Evolutionary conservation across 2,329 filamentous ascomycete species (phyloP).

Genomic region (Cadophora malorum): DNA sequence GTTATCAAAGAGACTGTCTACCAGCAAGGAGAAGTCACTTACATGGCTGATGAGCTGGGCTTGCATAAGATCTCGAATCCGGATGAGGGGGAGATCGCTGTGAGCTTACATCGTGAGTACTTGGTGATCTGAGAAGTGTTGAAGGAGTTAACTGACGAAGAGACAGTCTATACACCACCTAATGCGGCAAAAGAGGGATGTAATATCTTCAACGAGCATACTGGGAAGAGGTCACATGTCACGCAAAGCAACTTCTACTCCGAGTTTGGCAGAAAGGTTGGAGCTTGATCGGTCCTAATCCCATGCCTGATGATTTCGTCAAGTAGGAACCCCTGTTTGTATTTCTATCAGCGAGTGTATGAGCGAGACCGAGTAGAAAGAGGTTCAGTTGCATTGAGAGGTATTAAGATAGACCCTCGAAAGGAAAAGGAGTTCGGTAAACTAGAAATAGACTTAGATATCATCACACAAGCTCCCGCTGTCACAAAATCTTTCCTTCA

Average conservation of each 20-base stretch:
- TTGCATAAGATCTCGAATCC: conserved; percentile 84
- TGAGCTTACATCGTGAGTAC: conserved; percentile 76
- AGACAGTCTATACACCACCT: conserved; percentile 79
- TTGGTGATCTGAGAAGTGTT: no score
- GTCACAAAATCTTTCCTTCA: neutral
- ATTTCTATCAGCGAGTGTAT: neutral
- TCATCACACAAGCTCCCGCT: conserved; percentile 14
- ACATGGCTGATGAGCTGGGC: conserved; percentile 91
- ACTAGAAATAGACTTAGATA: conserved; percentile 5
- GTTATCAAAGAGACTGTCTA: conserved; percentile 73
- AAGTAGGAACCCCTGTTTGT: neutral
- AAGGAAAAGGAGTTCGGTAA: neutral
- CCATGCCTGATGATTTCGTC: neutral
- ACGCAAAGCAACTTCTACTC: conserved; percentile 77
- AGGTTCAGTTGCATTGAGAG: neutral
- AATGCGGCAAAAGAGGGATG: conserved; percentile 86
- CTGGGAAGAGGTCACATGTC: conserved; percentile 75
- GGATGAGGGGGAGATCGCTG: conserved; percentile 73
- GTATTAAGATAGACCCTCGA: neutral
- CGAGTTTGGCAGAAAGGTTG: conserved; percentile 53
- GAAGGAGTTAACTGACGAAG: conserved; percentile 19
- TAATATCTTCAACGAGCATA: conserved; percentile 79
- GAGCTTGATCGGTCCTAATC: neutral
- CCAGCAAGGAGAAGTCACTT: conserved; percentile 76
- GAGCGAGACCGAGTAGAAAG: neutral